Evolutionary conservation across 768 basidiomycete species (phyloP), one percentile per base, ranked within the genome.

Genomic region (Ramaria rubella): DNA sequence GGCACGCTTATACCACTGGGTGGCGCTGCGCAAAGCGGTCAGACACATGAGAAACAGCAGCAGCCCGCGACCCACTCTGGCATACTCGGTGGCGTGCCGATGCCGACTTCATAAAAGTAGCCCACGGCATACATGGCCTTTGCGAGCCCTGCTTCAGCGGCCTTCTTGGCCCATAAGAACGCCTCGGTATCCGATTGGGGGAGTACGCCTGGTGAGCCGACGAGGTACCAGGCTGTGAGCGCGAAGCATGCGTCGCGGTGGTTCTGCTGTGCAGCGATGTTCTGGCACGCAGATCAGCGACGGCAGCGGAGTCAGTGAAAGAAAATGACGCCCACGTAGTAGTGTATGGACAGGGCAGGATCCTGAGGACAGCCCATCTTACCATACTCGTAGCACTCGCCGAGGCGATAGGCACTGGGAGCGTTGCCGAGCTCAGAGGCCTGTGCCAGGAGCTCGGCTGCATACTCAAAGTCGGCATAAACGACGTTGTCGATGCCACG

Each of bases 111-210:
- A 61, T 86, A 80, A 70, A 99, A 99, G 75, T 99, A 99, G 1
- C 96, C 96, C 1, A 94, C 86, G 21, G 94, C 96, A 63, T 99
- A 99, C 84, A 96, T 90, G 11, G 96, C 96, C 69, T 99, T 99
- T 4, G 84, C 81, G 14, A 99, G 78, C 1, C 93, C 95, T 11
- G 80, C 82, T 29, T 97, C 94, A 17, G 94, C 94, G 23, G 96
- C 94, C 65, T 86, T 94, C 72, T 90, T 90, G 5, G 96, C 92
- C 96, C 96, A 99, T 3, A 99, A 75, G 71, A 85, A 98, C 11
- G 96, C 96, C 67, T 99, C 96, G 0, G 95, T 98, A 68, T 99
- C 96, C 0, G 94, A 96, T 67, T 99, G 96, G 1, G 96, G 95
- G 15, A 99, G 80, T 1, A 99, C 93, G 23, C 96, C 95, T 0